Evolutionary conservation across 2,329 filamentous ascomycete genomes (phyloP), one percentile per base, ranked within the genome.

Genomic region (Boeremia exigua): DNA sequence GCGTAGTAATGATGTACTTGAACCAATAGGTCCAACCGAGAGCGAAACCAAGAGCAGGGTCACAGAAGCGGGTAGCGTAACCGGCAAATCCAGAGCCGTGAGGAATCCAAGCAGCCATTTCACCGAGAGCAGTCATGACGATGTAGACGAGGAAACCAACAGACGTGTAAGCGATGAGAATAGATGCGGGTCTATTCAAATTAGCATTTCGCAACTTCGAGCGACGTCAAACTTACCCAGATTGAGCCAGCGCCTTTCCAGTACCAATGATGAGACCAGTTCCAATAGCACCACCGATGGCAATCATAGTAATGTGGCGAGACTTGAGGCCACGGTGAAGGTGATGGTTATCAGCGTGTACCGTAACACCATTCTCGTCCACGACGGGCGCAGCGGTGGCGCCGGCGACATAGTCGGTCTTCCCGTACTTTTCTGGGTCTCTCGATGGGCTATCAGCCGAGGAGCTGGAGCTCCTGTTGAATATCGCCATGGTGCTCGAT

Each of bases 31-130:
- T 73, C 74, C 74, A 93, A 32, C 90, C 89, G 11, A 93, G 82
- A 53, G 89, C 84, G 73, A 95, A 95, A 50, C 91, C 91, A 25
- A 95, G 83, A 57, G 90, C 89, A 48, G 90, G 90, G 66, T 95
- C 90, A 68, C 87, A 89, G 78, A 92, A 95, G 43, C 91, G 84
- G 57, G 86, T 84, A 23, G 91, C 90, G 70, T 93, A 95, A 67
- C 89, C 89, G 58, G 90, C 90, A 76, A 95, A 96, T 64, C 91
- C 91, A 71, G 88, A 86, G 50, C 86, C 84, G 67, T 92, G 81
- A 46, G 91, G 91, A 30, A 95, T 76, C 89, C 89, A 95, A 48
- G 90, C 85, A 8, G 90, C 89, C 89, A 95, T 95, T 75, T 94
- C 90, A 60, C 90, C 91, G 4, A 95, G 84, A 53, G 85, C 88